phyloP scores from a whole-genome alignment of 441 rosid genomes.

The Dalechampia spathulata region DNA sequence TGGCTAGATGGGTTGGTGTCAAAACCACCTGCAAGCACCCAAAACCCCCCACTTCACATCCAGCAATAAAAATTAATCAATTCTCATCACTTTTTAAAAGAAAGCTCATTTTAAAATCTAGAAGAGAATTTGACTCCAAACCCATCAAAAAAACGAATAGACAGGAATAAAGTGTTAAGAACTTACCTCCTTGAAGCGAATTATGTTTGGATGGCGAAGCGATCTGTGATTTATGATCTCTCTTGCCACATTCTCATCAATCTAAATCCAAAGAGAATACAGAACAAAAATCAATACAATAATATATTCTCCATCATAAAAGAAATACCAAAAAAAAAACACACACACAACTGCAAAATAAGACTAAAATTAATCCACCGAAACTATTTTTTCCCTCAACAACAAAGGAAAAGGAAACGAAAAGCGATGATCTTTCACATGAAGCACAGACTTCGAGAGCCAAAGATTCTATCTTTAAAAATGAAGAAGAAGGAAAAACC shows the following conservation, averaged over 20 bases:
- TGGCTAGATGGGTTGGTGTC: slow-evolving; percentile 23
- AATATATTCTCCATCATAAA: background rate
- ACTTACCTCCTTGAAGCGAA: slow-evolving; percentile 88
- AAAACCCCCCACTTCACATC: background rate
- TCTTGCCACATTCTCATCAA: slow-evolving; percentile 90
- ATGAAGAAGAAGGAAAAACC: slow-evolving; percentile 20
- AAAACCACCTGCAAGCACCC: slow-evolving; percentile 50
- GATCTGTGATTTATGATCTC: slow-evolving; percentile 92
- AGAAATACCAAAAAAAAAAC: too few species aligned
- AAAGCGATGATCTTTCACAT: background rate
- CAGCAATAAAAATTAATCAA: background rate
- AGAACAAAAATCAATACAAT: background rate
- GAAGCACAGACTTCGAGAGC: background rate
- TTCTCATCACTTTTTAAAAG: too few species aligned
- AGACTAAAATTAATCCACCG: too few species aligned
- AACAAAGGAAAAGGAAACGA: too few species aligned
- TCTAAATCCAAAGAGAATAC: slow-evolving; percentile 31
- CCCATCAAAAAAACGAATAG: too few species aligned
- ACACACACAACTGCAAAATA: too few species aligned
- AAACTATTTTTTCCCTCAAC: too few species aligned
- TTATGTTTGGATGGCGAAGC: slow-evolving; percentile 88
- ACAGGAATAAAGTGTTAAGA: background rate
- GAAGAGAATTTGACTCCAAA: too few species aligned
- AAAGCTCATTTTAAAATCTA: too few species aligned
- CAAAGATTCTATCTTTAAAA: too few species aligned